Base-by-base conservation (phyloP, 208 protist species). In the Porcisia deanei region DNA sequence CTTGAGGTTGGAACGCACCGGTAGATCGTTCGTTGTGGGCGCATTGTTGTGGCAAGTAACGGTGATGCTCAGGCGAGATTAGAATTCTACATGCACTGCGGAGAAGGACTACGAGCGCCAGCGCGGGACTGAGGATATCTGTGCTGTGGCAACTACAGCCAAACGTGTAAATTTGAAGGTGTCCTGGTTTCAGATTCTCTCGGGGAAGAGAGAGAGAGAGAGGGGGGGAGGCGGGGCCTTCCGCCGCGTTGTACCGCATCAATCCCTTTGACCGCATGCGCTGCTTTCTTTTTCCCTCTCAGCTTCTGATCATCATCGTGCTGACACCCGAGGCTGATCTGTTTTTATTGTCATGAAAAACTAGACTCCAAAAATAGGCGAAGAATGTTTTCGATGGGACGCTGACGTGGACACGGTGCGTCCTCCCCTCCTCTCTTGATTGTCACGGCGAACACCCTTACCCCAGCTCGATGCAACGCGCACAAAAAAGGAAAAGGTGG, bases 101-200 rank as follows among this genome's bases (percentile, higher is more conserved):
- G 63, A 89, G 59, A 72, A 74, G 54, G 76, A 82, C 39, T 79
- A 79, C n/a, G 73, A 80, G 76, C 79, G 82, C 55, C 82, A 89
- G 59, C 76, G 74, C 30, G 82, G 87, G 73, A 80, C 80, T 8
- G 79, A 85, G 53, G 76, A 83, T 58, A 73, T 70, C 25, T 76
- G 79, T 0, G 55, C 61, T 57, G 67, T 67, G n/a, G 70, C 78
- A 4, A 79, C 85, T 59, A 71, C 53, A 25, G 53, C 66, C 14
- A 87, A 87, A 71, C 72, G 81, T 54, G 82, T 86, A 18, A 82
- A 85, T 41, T 22, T 85, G 30, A 72, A 84, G 58, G 73, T 59
- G 47, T 63, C 87, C 22, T 79, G 20, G 16, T 76, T 76, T 25
- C 30, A 77, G 49, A 49, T 82, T n/a, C n/a, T n/a, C n/a, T n/a